These are phyloP conservation scores for Epipyxis sp. DNA, from an alignment of 108 stramenopile species.

Conservation along the genomic window DNA sequence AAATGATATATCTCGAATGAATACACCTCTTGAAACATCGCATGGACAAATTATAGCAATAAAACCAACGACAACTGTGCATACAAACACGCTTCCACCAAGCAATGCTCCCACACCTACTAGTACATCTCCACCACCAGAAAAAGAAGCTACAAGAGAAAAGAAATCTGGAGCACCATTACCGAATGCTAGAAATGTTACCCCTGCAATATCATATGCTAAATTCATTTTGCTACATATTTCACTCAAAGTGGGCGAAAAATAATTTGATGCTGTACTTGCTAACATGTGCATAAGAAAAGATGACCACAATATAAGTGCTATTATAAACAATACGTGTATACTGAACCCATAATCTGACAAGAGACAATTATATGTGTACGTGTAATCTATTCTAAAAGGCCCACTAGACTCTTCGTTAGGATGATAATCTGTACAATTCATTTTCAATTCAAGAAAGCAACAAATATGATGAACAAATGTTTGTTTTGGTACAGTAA, in stretches of 20 bases:
- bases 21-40: slow-evolving; percentile 5
- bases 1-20: slow-evolving; percentile 43
- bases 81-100: slow-evolving; percentile 87
- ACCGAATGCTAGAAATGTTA: slow-evolving; percentile 87
- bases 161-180: slow-evolving; percentile 95
- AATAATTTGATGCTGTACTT: slow-evolving; percentile 90
- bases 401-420: neutral
- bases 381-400: slow-evolving; percentile 12
- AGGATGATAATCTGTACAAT: no score
- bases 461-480: no score
- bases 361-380: slow-evolving; percentile 29
- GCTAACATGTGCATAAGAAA: slow-evolving; percentile 80
- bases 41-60: slow-evolving; percentile 42
- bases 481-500: no score
- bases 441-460: no score
- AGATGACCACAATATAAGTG: slow-evolving; percentile 37
- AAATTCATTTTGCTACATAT: slow-evolving; percentile 75
- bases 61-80: slow-evolving; percentile 70
- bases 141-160: slow-evolving; percentile 78
- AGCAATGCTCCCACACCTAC: slow-evolving; percentile 86
- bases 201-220: slow-evolving; percentile 90
- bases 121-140: slow-evolving; percentile 46
- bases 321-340: neutral
- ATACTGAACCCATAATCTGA: no score
- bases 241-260: slow-evolving; percentile 81